Conservation (phyloP, 495 filamentous ascomycete species). For the Annulohypoxylon moriforme region DNA sequence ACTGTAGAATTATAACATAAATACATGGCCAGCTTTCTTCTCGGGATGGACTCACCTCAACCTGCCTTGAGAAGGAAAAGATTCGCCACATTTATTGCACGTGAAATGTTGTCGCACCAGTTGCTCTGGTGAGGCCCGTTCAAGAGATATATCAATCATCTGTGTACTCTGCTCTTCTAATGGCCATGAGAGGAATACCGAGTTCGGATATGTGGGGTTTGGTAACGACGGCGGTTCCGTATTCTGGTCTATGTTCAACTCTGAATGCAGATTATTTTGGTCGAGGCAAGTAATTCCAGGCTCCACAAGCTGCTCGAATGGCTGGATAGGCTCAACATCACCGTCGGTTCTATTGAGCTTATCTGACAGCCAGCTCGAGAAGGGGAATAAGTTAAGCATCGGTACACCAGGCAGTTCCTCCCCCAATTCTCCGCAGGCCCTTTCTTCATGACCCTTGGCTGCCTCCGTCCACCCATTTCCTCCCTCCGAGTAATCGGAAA, state of each 20-base stretch:
- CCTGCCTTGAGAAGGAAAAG: constrained; percentile 11
- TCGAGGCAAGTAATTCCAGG: background rate
- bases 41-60: constrained; percentile 16
- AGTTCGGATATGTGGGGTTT: background rate
- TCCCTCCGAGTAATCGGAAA: constrained; percentile 25
- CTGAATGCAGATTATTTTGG: background rate
- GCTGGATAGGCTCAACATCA: background rate
- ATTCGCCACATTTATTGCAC: background rate
- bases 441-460: background rate
- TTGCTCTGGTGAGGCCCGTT: background rate
- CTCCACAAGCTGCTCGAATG: background rate
- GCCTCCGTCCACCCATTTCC: background rate
- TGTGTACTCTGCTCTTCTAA: constrained; percentile 7
- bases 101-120: background rate
- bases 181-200: background rate
- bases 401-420: constrained; percentile 9
- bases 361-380: constrained; percentile 20
- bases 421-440: background rate
- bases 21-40: background rate
- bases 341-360: background rate
- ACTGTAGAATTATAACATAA: background rate
- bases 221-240: background rate
- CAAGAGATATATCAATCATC: background rate
- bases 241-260: background rate
- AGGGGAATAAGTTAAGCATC: constrained; percentile 16